phyloP scores from a whole-genome alignment of 1,284 basidiomycete species.

The Ceratobasidium sp. region DNA sequence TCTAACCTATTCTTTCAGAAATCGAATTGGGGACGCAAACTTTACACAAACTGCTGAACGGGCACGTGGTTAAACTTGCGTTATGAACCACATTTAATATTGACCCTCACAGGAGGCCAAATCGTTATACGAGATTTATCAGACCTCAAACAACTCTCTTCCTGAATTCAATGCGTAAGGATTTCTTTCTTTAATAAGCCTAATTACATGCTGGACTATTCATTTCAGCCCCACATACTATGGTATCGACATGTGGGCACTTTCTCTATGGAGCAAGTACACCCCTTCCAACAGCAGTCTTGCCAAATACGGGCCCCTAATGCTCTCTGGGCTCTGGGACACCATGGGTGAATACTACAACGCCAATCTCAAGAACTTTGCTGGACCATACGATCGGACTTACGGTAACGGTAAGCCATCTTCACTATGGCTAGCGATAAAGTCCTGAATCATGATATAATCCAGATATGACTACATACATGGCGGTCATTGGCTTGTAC shows the following conservation, averaged over 20 bases:
- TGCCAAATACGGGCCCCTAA: conserved; percentile 20
- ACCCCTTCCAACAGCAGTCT: conserved; percentile 18
- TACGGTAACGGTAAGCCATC: conserved; percentile 23
- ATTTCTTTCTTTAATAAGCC: not conserved
- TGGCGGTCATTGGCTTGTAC: conserved; percentile 27
- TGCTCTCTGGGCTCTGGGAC: conserved; percentile 29
- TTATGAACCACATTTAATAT: not conserved
- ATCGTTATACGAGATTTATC: conserved; percentile 16
- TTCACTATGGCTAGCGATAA: not conserved
- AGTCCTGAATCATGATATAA: not conserved
- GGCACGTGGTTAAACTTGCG: not conserved
- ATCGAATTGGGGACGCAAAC: conserved; percentile 27
- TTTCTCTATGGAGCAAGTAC: conserved; percentile 19
- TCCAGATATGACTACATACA: conserved; percentile 30
- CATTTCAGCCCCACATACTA: conserved; percentile 13
- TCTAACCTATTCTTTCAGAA: not conserved
- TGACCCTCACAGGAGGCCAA: not conserved
- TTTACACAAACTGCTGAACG: conserved; percentile 31
- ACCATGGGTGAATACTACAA: conserved; percentile 31
- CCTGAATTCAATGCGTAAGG: conserved; percentile 23
- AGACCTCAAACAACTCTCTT: conserved; percentile 19
- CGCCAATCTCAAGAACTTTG: conserved; percentile 31
- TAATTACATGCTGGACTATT: too few relatives aligned
- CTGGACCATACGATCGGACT: conserved; percentile 24
- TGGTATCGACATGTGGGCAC: conserved; percentile 29